Conservation (phyloP, 1,284 basidiomycete genomes). For the Cryptococcus sp. region DNA sequence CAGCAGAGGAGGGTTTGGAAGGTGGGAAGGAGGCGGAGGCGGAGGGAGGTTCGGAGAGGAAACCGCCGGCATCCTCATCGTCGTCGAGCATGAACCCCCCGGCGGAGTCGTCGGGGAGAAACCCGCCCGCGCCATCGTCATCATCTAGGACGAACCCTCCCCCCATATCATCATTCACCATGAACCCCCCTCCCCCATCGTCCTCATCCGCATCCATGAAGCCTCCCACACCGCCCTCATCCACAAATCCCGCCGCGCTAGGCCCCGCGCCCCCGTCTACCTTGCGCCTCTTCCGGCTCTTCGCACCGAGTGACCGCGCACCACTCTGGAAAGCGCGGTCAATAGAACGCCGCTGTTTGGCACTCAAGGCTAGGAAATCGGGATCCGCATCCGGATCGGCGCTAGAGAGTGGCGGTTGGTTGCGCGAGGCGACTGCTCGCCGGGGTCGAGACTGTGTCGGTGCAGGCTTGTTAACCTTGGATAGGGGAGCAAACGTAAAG, state of each 20-base stretch:
- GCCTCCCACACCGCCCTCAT: conserved; percentile 17
- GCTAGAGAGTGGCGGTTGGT: background rate
- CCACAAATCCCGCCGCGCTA: conserved; percentile 6
- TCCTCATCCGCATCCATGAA: conserved; percentile 23
- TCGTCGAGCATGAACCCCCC: conserved; percentile 25
- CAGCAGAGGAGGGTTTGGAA: background rate
- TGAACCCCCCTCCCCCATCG: conserved; percentile 27
- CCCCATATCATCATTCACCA: conserved; percentile 20
- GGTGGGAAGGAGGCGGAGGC: conserved; percentile 4
- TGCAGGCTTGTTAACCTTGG: too few relatives aligned
- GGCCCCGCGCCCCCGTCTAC: background rate
- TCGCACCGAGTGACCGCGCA: conserved; percentile 4
- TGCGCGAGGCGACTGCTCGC: conserved; percentile 5
- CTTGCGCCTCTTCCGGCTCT: conserved; percentile 20
- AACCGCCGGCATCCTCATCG: conserved; percentile 12
- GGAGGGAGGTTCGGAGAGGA: conserved; percentile 3
- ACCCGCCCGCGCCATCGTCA: conserved; percentile 18
- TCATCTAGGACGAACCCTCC: conserved; percentile 29
- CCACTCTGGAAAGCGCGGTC: conserved; percentile 44
- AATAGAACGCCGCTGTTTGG: conserved; percentile 28
- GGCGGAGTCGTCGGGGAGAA: conserved; percentile 10
- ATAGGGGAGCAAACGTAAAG: too few relatives aligned
- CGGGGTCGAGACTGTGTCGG: conserved; percentile 7
- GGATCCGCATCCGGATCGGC: conserved; percentile 31
- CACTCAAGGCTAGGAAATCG: conserved; percentile 44